Percentiles rank a stretch among this genome's conserved stretches.
These are phyloP conservation scores for Aspergillus carbonarius DNA, from an alignment of 2,329 filamentous ascomycete species.

Conservation along the genomic window DNA sequence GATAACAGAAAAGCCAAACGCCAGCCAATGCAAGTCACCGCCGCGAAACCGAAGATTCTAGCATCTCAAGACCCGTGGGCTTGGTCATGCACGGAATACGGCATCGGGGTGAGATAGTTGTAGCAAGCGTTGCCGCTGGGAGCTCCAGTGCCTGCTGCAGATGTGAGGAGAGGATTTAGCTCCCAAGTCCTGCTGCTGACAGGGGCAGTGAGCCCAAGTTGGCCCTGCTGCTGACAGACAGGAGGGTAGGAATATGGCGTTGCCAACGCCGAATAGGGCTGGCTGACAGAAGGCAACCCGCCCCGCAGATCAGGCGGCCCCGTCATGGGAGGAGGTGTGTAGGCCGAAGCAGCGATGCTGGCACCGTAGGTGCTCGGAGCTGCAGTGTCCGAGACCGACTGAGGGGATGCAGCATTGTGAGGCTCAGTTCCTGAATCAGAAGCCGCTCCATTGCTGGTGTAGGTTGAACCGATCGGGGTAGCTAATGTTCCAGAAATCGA, in stretches of 20 bases:
- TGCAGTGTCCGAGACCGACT: constrained; percentile 48
- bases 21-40: constrained; percentile 18
- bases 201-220: constrained; percentile 31
- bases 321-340: constrained; percentile 42
- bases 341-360: constrained; percentile 43
- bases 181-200: constrained; percentile 39
- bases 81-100: constrained; percentile 34
- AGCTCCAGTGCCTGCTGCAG: constrained; percentile 28
- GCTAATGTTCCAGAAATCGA: constrained; percentile 56
- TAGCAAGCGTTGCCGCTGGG: constrained; percentile 29
- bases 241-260: constrained; percentile 34
- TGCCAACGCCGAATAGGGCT: constrained; percentile 33
- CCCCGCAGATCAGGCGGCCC: constrained; percentile 41
- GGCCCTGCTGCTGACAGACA: constrained; percentile 31
- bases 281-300: constrained; percentile 31
- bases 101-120: constrained; percentile 33
- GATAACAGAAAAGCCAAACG: constrained; percentile 12
- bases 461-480: constrained; percentile 39
- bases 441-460: constrained; percentile 42
- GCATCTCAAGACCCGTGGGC: constrained; percentile 22
- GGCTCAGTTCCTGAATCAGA: constrained; percentile 51
- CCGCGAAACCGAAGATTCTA: constrained; percentile 5
- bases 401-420: constrained; percentile 49
- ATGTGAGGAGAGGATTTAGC: constrained; percentile 31
- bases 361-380: constrained; percentile 46